Base-by-base conservation (phyloP, 139 green algal species). In the Chlorokybus atmophyticus region DNA sequence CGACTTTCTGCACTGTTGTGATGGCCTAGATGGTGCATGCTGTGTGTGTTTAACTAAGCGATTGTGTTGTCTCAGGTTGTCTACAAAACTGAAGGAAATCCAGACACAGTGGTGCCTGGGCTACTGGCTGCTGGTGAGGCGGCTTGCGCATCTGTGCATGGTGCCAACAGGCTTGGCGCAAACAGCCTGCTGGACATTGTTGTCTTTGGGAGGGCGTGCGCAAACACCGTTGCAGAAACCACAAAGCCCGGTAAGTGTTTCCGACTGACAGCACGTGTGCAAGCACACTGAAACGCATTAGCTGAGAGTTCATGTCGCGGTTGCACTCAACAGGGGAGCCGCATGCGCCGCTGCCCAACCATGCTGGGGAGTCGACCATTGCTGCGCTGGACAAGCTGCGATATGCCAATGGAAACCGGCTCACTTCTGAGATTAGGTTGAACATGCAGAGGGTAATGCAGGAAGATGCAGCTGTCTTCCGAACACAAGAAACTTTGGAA, bases 171-270 rank as follows among this genome's bases (percentile, higher is more conserved):
- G n/a, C 81, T 98, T 52, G 91, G 91, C 49, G 91, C 91, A 50
- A 98, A 98, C 82, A 90, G 78, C 2, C 73, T 98, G 67, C 84
- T 98, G 32, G 91, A 98, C 74, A 98, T 98, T 50, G 91, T 98
- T 6, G 88, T 97, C 7, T 98, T 98, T 73, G 90, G 91, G 8
- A 80, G 91, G 25, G 88, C 90, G 5, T 97, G 88, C 71, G 91
- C 82, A 29, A 83, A 83, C 67, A 74, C 66, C 17, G 55, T 86
- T 4, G 75, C 71, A 64, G 62, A 79, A 39, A 79, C 75, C 19
- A 27, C 81, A 21, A 93, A 94, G 78, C 90, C 91, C n/a, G 81
- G 62, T 59, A 29, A 42, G 42, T n/a, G 35, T 14, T 10, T 44
- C 10, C 35, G n/a, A n/a, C n/a, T n/a, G n/a, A n/a, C n/a, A n/a